phyloP scores from a whole-genome alignment of 2,329 filamentous ascomycete genomes.

The Colletotrichum cereale region DNA sequence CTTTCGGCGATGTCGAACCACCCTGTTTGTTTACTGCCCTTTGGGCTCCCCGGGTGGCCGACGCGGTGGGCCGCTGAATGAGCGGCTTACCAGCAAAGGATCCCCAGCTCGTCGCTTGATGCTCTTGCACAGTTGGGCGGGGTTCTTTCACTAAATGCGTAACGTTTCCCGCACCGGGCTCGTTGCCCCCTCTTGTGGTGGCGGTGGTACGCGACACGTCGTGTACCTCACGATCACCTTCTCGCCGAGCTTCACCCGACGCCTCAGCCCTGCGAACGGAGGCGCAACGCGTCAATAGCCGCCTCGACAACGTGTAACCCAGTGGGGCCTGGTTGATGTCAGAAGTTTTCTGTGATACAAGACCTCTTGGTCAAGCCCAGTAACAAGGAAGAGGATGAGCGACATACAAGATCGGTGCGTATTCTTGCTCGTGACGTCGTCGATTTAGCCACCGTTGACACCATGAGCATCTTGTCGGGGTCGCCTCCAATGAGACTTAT shows the following conservation, averaged over 20 bases:
- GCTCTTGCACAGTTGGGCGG: background rate
- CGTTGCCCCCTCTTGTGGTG: background rate
- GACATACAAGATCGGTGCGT: slow-evolving; percentile 3
- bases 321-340: background rate
- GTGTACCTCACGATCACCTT: background rate
- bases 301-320: background rate
- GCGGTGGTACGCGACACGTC: background rate
- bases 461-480: background rate
- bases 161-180: background rate
- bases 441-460: background rate
- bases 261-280: background rate
- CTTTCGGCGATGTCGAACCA: background rate
- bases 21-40: no score
- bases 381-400: background rate
- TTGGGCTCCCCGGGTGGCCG: background rate
- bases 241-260: background rate
- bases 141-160: background rate
- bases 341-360: background rate
- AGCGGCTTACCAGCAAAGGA: background rate
- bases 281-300: background rate
- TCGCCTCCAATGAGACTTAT: background rate
- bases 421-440: background rate
- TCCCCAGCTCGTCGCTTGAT: background rate
- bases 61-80: background rate
- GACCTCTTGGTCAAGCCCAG: background rate